These are phyloP conservation scores for Dryadomyces quercus-mongolicae DNA, from an alignment of 2,329 filamentous ascomycete species.

Conservation along the genomic window DNA sequence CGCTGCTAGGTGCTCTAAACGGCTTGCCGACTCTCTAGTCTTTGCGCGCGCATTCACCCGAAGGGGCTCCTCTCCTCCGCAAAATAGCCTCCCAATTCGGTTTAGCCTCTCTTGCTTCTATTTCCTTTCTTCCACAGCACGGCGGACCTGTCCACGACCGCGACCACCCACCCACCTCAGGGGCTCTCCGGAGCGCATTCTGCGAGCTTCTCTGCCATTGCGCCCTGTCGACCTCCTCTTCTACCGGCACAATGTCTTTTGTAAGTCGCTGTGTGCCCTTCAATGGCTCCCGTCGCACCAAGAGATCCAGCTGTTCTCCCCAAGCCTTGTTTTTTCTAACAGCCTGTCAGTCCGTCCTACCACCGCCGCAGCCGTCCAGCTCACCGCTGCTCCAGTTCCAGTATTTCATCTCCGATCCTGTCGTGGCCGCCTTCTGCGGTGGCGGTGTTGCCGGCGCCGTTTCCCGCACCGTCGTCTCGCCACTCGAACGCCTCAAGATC, in stretches of 20 bases:
- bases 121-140: neutral
- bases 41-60: neutral
- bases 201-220: neutral
- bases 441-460: constrained; percentile 92
- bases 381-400: constrained; percentile 22
- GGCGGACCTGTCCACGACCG: neutral
- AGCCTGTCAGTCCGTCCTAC: neutral
- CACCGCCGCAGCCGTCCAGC: neutral
- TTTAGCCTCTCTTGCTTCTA: neutral
- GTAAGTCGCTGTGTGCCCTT: neutral
- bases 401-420: constrained; percentile 60
- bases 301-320: neutral
- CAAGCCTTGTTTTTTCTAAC: neutral
- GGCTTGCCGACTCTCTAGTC: neutral
- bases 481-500: constrained; percentile 91
- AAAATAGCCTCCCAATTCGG: neutral
- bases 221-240: neutral
- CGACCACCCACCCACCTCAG: neutral
- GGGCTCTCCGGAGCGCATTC: neutral
- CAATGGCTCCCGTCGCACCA: neutral
- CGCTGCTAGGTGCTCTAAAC: too few species aligned
- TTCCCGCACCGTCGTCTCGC: constrained; percentile 94
- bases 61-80: neutral
- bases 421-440: constrained; percentile 84
- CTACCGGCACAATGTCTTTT: neutral